Conservation (phyloP, 2,329 filamentous ascomycete species). For the Alternaria brassicae region DNA sequence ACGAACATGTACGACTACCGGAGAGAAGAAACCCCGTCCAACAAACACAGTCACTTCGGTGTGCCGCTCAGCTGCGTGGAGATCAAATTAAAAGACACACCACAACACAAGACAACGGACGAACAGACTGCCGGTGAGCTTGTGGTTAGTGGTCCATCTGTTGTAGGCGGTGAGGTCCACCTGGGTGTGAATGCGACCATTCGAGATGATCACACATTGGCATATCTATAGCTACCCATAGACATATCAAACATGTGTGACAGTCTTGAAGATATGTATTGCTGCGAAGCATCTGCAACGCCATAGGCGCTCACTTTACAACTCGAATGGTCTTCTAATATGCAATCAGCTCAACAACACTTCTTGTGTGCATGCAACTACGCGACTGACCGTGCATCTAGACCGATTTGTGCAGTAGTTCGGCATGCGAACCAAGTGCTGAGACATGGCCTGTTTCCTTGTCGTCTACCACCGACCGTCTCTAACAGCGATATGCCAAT, state of each 20-base stretch:
- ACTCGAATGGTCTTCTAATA: neutral
- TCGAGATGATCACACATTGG: conserved; percentile 75
- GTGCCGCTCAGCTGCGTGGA: conserved; percentile 81
- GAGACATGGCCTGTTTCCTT: neutral
- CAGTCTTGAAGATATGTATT: neutral
- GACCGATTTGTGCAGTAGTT: neutral
- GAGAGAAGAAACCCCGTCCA: conserved; percentile 51
- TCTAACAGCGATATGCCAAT: neutral
- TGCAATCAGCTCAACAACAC: neutral
- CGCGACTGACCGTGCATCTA: neutral
- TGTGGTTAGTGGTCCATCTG: conserved; percentile 73
- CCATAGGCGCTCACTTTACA: neutral
- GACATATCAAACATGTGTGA: neutral
- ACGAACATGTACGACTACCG: conserved; percentile 90
- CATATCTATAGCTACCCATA: conserved; percentile 51
- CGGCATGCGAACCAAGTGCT: neutral
- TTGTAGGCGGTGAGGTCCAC: conserved; percentile 70
- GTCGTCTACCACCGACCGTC: neutral
- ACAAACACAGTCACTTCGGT: conserved; percentile 74
- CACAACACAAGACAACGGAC: conserved; percentile 68
- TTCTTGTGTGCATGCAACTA: neutral
- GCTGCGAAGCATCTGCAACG: neutral
- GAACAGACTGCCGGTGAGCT: conserved; percentile 64
- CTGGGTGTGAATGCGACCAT: conserved; percentile 71
- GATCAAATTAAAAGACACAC: conserved; percentile 72